These are phyloP conservation scores for Raffaelea albimanens DNA, from an alignment of 2,329 filamentous ascomycete species.

Conservation along the genomic window DNA sequence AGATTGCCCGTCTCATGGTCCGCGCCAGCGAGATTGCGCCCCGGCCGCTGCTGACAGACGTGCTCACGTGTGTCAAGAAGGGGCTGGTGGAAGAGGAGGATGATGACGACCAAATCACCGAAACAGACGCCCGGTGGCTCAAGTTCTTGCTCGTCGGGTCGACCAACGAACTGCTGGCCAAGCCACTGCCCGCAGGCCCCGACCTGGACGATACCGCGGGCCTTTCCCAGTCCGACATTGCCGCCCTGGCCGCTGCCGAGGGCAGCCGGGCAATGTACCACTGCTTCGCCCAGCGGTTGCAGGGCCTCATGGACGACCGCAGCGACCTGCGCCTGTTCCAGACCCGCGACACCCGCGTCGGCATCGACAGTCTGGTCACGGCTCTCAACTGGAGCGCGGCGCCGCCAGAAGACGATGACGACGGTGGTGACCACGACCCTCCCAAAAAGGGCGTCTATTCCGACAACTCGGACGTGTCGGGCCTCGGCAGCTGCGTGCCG, in stretches of 20 bases:
- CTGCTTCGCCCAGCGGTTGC: slow-evolving; percentile 22
- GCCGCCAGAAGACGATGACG: neutral
- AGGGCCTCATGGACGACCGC: slow-evolving; percentile 21
- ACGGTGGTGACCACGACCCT: neutral
- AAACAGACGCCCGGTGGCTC: slow-evolving; percentile 23
- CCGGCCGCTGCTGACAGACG: slow-evolving; percentile 17
- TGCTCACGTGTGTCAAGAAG: slow-evolving; percentile 11
- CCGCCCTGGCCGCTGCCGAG: neutral
- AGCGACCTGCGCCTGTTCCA: slow-evolving; percentile 18
- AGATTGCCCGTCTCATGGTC: slow-evolving; percentile 16
- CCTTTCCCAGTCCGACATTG: neutral
- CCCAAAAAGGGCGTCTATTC: too few relatives aligned
- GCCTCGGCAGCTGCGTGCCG: too few relatives aligned
- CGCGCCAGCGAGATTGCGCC: slow-evolving; percentile 16
- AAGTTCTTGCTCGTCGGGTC: slow-evolving; percentile 20
- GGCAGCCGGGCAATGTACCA: slow-evolving; percentile 19
- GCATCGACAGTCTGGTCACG: slow-evolving; percentile 18
- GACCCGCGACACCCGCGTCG: slow-evolving; percentile 11
- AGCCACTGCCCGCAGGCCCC: slow-evolving; percentile 4
- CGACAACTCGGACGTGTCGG: too few relatives aligned
- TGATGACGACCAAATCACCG: slow-evolving; percentile 10
- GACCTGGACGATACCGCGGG: neutral
- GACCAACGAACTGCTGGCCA: slow-evolving; percentile 16
- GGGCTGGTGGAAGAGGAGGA: neutral
- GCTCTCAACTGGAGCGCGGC: slow-evolving; percentile 18